Percentiles rank a stretch among this genome's conserved stretches.
Conservation (phyloP, 768 basidiomycete species). For the Phaffia australis region DNA sequence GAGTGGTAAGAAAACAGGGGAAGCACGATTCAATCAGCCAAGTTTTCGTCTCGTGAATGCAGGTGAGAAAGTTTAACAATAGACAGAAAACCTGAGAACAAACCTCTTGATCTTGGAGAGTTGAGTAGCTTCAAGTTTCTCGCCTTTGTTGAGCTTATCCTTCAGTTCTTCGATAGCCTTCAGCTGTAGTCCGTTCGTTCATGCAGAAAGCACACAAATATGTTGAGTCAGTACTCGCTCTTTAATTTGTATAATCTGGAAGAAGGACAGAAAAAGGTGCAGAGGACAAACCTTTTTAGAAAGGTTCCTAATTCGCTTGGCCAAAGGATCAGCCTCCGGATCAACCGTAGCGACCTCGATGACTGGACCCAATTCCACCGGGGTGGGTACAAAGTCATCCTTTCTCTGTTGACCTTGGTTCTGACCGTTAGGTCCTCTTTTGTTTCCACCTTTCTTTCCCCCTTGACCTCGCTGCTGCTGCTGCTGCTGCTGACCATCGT, state of each 20-base stretch:
- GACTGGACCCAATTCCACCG: conserved; percentile 5
- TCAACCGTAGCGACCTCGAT: neutral
- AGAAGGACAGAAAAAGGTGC: neutral
- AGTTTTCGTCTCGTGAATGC: neutral
- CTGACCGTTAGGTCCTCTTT: conserved; percentile 9
- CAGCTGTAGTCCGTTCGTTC: conserved; percentile 46
- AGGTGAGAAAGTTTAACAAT: neutral
- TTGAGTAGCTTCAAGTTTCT: conserved; percentile 87
- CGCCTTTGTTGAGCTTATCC: conserved; percentile 77
- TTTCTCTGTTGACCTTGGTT: conserved; percentile 10
- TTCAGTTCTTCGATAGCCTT: conserved; percentile 99
- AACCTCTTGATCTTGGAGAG: conserved; percentile 84
- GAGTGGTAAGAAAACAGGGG: neutral
- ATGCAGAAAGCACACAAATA: neutral
- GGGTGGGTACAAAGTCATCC: conserved; percentile 4
- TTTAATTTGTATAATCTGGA: too few species aligned
- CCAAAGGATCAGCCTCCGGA: conserved; percentile 50
- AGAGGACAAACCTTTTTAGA: conserved; percentile 70
- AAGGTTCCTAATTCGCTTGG: conserved; percentile 89
- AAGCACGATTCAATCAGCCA: neutral
- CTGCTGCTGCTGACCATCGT: conserved; percentile 37
- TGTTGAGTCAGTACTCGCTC: conserved; percentile 17
- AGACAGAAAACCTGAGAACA: neutral
- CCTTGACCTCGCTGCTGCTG: conserved; percentile 28
- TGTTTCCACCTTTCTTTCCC: conserved; percentile 24